These are phyloP conservation scores for Rhizophlyctis rosea DNA, from an alignment of 192 early-diverging fungal genomes.

Conservation along the genomic window DNA sequence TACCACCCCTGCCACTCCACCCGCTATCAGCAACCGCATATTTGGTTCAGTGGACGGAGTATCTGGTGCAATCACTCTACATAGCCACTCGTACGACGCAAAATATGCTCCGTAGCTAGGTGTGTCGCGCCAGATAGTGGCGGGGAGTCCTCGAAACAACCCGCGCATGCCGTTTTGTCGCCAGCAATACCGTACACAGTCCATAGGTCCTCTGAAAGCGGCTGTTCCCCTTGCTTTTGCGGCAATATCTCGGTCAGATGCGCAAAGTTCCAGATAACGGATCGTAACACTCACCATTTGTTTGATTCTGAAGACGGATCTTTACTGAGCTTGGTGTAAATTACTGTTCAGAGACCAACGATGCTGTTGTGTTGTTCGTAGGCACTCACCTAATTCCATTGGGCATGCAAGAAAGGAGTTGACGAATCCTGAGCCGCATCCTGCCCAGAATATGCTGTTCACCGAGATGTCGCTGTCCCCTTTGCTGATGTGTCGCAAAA, in stretches of 20 bases:
- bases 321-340: constrained; percentile 27
- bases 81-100: constrained; percentile 46
- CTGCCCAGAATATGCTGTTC: constrained; percentile 38
- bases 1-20: constrained; percentile 48
- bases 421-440: constrained; percentile 39
- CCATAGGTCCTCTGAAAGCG: constrained; percentile 35
- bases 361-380: neutral
- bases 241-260: too few relatives aligned
- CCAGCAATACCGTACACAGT: constrained; percentile 39
- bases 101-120: constrained; percentile 51
- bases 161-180: constrained; percentile 28
- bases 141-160: constrained; percentile 32
- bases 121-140: constrained; percentile 46
- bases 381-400: constrained; percentile 31
- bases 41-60: constrained; percentile 29
- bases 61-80: constrained; percentile 27
- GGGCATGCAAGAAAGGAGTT: constrained; percentile 21
- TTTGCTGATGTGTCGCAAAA: constrained; percentile 35
- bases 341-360: too few relatives aligned
- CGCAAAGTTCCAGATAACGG: too few relatives aligned
- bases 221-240: neutral
- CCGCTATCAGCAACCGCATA: constrained; percentile 39
- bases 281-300: too few relatives aligned
- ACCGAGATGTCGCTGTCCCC: constrained; percentile 19
- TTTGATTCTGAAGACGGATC: constrained; percentile 48